Base-by-base conservation (phyloP, 2,329 filamentous ascomycete species). In the Penicillium glabrum region DNA sequence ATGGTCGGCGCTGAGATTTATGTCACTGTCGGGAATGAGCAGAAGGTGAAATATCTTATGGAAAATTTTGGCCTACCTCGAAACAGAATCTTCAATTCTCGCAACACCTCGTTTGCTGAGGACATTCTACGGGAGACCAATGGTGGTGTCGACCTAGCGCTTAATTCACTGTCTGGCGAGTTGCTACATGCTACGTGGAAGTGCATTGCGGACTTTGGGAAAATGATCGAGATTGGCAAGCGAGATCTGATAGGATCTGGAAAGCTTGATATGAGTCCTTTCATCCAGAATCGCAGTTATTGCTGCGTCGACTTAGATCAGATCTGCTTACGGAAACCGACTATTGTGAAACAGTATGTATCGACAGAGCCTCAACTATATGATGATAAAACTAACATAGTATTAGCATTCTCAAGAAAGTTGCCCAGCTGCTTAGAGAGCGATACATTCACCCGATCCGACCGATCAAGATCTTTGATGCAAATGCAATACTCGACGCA, bases 401-500 rank as follows among this genome's bases (percentile, higher is more conserved):
- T 3, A 13, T 39, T n/a, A 50, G 47, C 10, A 24, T 50, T 16
- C 47, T 50, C 14, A 41, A 16, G 35, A 19, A 16, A 3, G 33
- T 37, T 4, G 41, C 54, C 2, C 23, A 52, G 3, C 39, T 65
- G 35, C 54, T 64, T 4, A 55, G 47, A 16, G 39, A 59, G 5
- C 47, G 60, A 39, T 4, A 61, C 33, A 43, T 58, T 46, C 2
- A 52, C 4, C 62, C 66, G 3, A 67, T 68, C n/a, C 44, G 48
- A 11, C 66, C 67, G 0, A 56, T 65, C n/a, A 59, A 46, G 7
- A n/a, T 54, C 4, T 71, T 37, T 44, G 62, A 19, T 69, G 72
- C 46, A 0, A 33, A 47, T 53, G 3, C 73, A 1, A 63, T 78
- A 0, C 60, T 69, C 11, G 69, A 76, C 11, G 78, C 78, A 0